Base-by-base conservation (phyloP, 2,329 filamentous ascomycete species). In the Sclerotinia spermophila region DNA sequence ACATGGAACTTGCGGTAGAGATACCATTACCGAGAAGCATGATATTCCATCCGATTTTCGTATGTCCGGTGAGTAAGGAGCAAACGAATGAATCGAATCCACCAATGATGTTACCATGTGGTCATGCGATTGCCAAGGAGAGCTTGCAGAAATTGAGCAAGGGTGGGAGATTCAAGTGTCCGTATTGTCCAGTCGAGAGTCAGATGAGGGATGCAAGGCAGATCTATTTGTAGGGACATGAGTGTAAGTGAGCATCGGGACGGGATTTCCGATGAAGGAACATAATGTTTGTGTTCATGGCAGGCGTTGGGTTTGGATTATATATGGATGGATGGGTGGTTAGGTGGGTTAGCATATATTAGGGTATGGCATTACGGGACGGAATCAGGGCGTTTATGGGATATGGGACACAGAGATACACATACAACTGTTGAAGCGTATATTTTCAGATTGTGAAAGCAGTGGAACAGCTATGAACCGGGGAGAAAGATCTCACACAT, bases 31-130 rank as follows among this genome's bases (percentile, higher is more conserved):
- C 87, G 0, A 78, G 81, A 65, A 85, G 83, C 74, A 88, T 88
- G 86, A 83, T 90, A 64, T 99, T 97, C 83, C 96, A 99, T 81
- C 92, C 92, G 70, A 97, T 99, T 78, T 99, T 99, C 79, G 96
- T 99, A 56, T 99, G 96, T 78, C 96, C 96, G 0, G 96, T 99
- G 7, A 94, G 91, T 77, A 98, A 98, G 80, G 96, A 97, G 79
- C 96, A 99, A 81, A 94, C 92, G 0, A 99, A 95, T 0, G 94
- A 97, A 77, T 83, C 86, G 35, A 99, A 99, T 80, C 96, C 96
- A 17, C 94, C 96, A 2, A 96, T 98, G 92, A 96, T 97, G 87
- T 89, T 99, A 78, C 92, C 93, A 0, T 99, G 96, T 78, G 95
- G 96, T 8, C 96, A 99, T 82, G 95, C 97, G 67, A 90, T 99